Evolutionary conservation across 257 asterid genomes (phyloP).

Genomic region (Fraxinus anomala): DNA sequence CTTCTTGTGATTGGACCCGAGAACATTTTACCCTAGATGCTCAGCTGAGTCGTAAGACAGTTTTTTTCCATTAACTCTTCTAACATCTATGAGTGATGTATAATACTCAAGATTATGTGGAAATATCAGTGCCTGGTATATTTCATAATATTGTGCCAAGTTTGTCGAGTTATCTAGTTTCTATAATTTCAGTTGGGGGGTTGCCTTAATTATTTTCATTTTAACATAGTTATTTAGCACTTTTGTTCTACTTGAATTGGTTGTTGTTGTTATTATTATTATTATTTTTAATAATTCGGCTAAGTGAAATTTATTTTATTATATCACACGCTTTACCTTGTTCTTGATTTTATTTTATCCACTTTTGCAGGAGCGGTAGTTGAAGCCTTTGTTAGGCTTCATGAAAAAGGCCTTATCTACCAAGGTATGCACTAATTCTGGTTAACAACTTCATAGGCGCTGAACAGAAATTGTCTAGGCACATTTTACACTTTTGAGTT

Average conservation of each 20-base stretch:
- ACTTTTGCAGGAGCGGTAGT: conserved; percentile 79
- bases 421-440: conserved; percentile 58
- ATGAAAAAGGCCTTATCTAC: conserved; percentile 93
- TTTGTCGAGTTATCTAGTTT: conserved; percentile 6
- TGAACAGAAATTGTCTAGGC: conserved; percentile 14
- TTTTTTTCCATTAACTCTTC: conserved; percentile 50
- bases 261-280: no score
- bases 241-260: not conserved
- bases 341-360: conserved; percentile 27
- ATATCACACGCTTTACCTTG: not conserved
- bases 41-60: conserved; percentile 95
- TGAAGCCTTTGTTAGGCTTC: conserved; percentile 95
- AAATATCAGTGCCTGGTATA: conserved; percentile 19
- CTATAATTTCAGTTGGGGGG: conserved; percentile 16
- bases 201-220: conserved; percentile 3
- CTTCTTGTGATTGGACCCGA: conserved; percentile 99
- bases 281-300: not conserved
- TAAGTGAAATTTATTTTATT: conserved; percentile 16
- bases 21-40: conserved; percentile 88
- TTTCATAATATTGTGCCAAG: conserved; percentile 22
- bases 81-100: conserved; percentile 40
- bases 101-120: conserved; percentile 15
- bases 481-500: conserved; percentile 8
- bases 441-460: conserved; percentile 13
- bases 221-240: not conserved